A percentile compares a stretch with the other conserved stretches of the same genome.
These are phyloP conservation scores for Cercospora citrullina DNA, from an alignment of 2,329 filamentous ascomycete species.

Conservation along the genomic window DNA sequence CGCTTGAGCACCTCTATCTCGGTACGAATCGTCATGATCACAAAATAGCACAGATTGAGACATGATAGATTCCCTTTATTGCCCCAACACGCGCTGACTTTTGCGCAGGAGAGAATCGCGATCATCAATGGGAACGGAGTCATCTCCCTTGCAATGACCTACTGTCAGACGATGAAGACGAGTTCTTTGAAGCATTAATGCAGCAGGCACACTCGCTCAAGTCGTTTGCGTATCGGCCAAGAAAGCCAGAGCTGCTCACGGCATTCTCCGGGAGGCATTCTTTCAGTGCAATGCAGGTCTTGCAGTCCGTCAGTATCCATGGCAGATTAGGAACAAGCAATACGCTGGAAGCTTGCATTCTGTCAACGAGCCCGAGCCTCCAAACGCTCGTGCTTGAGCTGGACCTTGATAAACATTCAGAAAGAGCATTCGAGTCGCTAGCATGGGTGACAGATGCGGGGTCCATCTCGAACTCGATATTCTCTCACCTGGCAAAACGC, in stretches of 20 bases:
- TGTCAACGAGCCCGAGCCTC: background rate
- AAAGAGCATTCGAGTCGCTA: background rate
- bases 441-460: background rate
- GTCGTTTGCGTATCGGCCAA: conserved; percentile 3
- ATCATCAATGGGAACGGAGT: background rate
- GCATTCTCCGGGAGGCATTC: background rate
- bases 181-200: background rate
- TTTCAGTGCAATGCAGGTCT: background rate
- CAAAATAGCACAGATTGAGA: background rate
- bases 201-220: conserved; percentile 3
- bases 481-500: background rate
- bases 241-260: background rate
- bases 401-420: background rate
- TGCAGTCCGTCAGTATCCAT: background rate
- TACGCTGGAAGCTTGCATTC: background rate
- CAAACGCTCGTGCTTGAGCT: background rate
- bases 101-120: conserved; percentile 5
- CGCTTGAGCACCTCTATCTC: conserved; percentile 3
- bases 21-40: background rate
- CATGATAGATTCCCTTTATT: background rate
- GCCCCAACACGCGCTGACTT: background rate
- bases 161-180: background rate
- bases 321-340: background rate
- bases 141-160: background rate
- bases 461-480: background rate